Evolutionary conservation across 1,139 yeast species (phyloP).

Genomic region (Geotrichum siamense): DNA sequence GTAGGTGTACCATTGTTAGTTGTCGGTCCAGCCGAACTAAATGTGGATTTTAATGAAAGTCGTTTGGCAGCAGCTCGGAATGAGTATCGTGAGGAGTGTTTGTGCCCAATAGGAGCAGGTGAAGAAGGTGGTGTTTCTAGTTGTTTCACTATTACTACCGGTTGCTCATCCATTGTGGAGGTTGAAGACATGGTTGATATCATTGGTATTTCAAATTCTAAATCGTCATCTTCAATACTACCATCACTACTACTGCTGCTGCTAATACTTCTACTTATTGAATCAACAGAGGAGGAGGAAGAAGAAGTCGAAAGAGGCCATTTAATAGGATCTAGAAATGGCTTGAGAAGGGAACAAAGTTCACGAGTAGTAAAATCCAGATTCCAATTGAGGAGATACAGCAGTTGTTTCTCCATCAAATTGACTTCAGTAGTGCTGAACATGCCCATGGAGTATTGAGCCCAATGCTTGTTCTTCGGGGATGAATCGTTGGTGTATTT

Average conservation of each 20-base stretch:
- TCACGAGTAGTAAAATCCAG: slow-evolving; percentile 63
- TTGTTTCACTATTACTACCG: background rate
- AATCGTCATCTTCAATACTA: background rate
- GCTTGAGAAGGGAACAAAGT: slow-evolving; percentile 58
- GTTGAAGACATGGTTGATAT: background rate
- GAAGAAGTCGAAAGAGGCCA: background rate
- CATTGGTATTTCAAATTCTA: background rate
- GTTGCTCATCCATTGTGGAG: background rate
- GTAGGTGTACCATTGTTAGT: no score
- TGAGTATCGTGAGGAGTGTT: background rate
- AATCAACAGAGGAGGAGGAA: background rate
- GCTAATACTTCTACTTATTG: background rate
- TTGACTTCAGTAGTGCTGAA: slow-evolving; percentile 73
- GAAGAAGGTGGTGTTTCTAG: slow-evolving; percentile 2
- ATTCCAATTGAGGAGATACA: slow-evolving; percentile 79
- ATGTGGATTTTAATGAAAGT: background rate
- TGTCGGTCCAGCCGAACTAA: background rate
- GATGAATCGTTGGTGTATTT: slow-evolving; percentile 87
- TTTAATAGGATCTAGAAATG: slow-evolving; percentile 46
- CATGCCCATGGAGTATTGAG: slow-evolving; percentile 79
- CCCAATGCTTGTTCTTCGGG: slow-evolving; percentile 95
- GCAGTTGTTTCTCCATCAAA: slow-evolving; percentile 82
- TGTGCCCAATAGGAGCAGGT: background rate
- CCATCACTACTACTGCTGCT: background rate
- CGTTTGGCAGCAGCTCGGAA: slow-evolving; percentile 2